phyloP scores from a whole-genome alignment of 768 basidiomycete genomes.

The Rhodotorula graminis region DNA sequence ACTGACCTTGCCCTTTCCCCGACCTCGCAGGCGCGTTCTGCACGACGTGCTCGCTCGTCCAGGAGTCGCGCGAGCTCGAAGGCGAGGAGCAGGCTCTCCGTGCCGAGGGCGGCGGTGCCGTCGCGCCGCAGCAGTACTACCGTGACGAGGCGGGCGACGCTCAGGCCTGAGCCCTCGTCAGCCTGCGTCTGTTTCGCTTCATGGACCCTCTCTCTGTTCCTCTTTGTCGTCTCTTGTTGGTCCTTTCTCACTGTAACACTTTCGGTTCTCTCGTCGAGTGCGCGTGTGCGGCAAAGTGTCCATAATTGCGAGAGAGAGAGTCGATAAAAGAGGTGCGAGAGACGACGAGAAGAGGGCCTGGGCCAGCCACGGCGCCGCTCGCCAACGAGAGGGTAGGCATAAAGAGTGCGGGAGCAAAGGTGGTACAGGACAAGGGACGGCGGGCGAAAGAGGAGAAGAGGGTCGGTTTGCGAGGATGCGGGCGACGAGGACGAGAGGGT shows the following conservation, averaged over 20 bases:
- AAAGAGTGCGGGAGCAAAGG: not conserved
- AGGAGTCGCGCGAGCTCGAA: slow-evolving; percentile 33
- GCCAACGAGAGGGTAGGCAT: not conserved
- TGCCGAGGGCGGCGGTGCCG: not conserved
- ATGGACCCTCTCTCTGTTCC: too few relatives aligned
- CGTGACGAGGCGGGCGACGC: slow-evolving; percentile 22
- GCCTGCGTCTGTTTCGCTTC: too few relatives aligned
- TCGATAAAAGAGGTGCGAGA: not conserved
- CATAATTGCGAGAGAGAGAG: not conserved
- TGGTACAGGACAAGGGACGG: not conserved
- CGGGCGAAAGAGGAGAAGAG: not conserved
- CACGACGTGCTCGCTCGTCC: slow-evolving; percentile 29
- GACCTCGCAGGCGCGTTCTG: slow-evolving; percentile 23
- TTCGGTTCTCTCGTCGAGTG: too few relatives aligned
- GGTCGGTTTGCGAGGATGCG: not conserved
- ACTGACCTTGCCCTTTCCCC: too few relatives aligned
- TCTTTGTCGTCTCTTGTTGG: too few relatives aligned
- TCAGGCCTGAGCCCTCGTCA: not conserved
- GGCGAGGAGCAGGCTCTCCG: slow-evolving; percentile 31
- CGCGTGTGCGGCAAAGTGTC: not conserved
- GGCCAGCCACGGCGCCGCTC: too few relatives aligned
- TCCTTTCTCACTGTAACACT: too few relatives aligned
- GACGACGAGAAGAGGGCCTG: too few relatives aligned
- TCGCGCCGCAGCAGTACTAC: not conserved
- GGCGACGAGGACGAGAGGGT: not conserved